Evolutionary conservation across 2,329 filamentous ascomycete genomes (phyloP), one percentile per base, ranked within the genome.

Genomic region (Ophiocordyceps robertsii): DNA sequence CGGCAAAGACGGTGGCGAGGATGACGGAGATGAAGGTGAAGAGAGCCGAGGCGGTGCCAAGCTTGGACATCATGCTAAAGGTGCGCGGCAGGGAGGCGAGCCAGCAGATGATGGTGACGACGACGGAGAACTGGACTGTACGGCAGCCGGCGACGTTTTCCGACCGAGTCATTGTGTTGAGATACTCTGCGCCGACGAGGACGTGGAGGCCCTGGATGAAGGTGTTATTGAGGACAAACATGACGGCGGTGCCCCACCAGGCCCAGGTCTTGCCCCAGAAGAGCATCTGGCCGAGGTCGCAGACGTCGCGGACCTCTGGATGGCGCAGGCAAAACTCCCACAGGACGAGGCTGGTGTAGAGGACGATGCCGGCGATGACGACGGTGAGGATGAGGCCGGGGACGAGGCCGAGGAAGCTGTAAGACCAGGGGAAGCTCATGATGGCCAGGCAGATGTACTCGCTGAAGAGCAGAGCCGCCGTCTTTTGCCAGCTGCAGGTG

Each of bases 341-440:
- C 17, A 70, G 55, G 3, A 67, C 58, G 5, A 65, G 53, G 46
- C 62, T 65, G 17, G 89, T 95, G 60, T 95, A 95, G 6, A 93
- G 68, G 2, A 95, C 89, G 16, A 89, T 62, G 6, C 66, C 72
- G 24, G 89, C 87, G 45, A 93, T 74, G 29, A 90, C 74, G 2
- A 84, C 70, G 0, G 89, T 95, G 56, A 94, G 58, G 47, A 95
- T 90, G 42, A 95, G 61, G 21, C 70, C 88, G 0, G 89, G 88
- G 1, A 95, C 85, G 14, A 95, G 72, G 8, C 89, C 89, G 8
- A 95, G 74, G 27, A 90, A 67, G 37, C 86, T 85, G 62, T 95
- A 95, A 0, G 87, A 94, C 73, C 84, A 94, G 0, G 89, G 89
- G 52, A 95, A 95, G 40, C 85, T 93, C 88, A 95, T 95, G 57